Percentiles rank a stretch among this genome's conserved stretches.
These are phyloP conservation scores for Astrothelium macrocarpum DNA, from an alignment of 495 filamentous ascomycete species.

Conservation along the genomic window DNA sequence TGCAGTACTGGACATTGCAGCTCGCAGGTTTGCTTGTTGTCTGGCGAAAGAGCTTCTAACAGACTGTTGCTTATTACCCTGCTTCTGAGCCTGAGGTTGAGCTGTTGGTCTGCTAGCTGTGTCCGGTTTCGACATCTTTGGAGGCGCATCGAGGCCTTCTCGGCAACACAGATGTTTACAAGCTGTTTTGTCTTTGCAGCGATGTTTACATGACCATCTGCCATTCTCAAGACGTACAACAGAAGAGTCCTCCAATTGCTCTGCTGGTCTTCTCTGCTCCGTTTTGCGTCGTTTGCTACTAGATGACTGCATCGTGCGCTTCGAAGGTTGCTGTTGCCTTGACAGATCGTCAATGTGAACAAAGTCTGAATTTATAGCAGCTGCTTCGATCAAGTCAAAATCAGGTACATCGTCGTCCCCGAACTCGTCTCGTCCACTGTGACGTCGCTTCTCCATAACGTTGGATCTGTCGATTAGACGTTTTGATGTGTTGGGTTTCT, in stretches of 20 bases:
- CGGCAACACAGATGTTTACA: conserved; percentile 82
- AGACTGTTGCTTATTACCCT: neutral
- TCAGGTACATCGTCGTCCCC: conserved; percentile 49
- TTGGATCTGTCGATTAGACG: conserved; percentile 9
- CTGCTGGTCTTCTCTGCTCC: conserved; percentile 6
- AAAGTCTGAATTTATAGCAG: conserved; percentile 32
- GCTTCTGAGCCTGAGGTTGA: conserved; percentile 4
- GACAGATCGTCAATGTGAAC: conserved; percentile 39
- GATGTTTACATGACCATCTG: conserved; percentile 81
- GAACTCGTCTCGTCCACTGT: conserved; percentile 38
- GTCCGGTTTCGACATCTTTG: conserved; percentile 43
- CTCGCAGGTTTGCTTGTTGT: conserved; percentile 15
- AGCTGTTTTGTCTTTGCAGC: conserved; percentile 65
- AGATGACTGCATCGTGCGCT: neutral
- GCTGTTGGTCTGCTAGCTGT: conserved; percentile 27
- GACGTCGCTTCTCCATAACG: neutral
- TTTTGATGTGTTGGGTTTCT: conserved; percentile 17
- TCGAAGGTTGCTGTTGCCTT: conserved; percentile 10
- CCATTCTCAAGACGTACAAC: conserved; percentile 62
- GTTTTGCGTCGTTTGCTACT: conserved; percentile 18
- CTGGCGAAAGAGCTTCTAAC: conserved; percentile 13
- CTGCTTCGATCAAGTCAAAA: conserved; percentile 42
- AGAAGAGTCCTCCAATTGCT: conserved; percentile 24
- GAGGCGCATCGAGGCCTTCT: conserved; percentile 74
- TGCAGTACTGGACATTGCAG: conserved; percentile 8